Evolutionary conservation across 2,329 filamentous ascomycete species (phyloP), one percentile per base, ranked within the genome.

Genomic region (Phialophora expanda): DNA sequence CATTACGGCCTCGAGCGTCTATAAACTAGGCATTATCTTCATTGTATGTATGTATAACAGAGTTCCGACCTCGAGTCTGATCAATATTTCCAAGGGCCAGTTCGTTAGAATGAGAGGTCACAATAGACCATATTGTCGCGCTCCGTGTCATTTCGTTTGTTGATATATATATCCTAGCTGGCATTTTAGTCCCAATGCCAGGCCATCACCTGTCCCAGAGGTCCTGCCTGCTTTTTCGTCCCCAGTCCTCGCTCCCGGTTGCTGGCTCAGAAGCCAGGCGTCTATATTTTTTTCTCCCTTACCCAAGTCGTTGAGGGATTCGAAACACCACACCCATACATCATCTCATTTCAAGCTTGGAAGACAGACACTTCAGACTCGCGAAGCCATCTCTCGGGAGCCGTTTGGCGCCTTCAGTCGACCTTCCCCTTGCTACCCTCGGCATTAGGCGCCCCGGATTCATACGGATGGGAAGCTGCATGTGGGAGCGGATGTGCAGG

Each of bases 371-470:
- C 11, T 14, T 3, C 34, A 38, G 12, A 2, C 12, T 4, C 34
- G 12, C 34, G 11, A 38, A 44, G 38, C 17, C 38, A 6, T n/a
- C 38, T 44, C 38, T 34, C 38, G 0, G 38, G 38, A 17, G 8
- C 17, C 5, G 32, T 34, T 44, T 7, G 14, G 38, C 17, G 38
- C 6, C 17, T 20, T 44, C 41, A 65, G 57, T 65, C 62, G 8
- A 51, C 57, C 62, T 66, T 61, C 5, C 65, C 60, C 53, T 64
- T 63, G 12, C 56, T 34, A 26, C 24, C 41, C 17, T 44, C 38
- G 11, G 44, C 8, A n/a, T 44, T n/a, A 6, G 6, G 4, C 6
- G 17, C n/a, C n/a, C n/a, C 14, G 17, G 2, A n/a, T 44, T 44
- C 38, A 44, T n/a, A 8, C 7, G 14, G 1, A n/a, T 44, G 38